Percentiles rank a stretch among this genome's conserved stretches.
These are phyloP conservation scores for Picea engelmannii DNA, from an alignment of 83 land plant species.

Conservation along the genomic window DNA sequence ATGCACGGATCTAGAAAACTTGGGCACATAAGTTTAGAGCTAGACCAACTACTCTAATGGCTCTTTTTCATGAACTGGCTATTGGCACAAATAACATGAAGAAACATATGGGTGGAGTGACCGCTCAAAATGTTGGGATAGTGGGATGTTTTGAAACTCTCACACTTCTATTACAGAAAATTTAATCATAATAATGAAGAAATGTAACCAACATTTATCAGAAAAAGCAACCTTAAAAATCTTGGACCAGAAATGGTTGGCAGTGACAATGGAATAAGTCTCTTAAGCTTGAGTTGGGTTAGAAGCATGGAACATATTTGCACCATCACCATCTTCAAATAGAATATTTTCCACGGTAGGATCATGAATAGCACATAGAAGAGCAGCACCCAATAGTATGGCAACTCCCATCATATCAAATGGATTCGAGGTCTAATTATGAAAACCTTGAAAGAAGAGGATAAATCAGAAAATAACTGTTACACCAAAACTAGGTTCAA, in stretches of 20 bases:
- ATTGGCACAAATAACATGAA: conserved; percentile 30
- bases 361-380: no score
- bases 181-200: no score
- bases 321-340: no score
- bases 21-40: conserved; percentile 22
- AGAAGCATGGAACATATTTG: conserved; percentile 28
- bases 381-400: no score
- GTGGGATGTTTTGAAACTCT: background rate
- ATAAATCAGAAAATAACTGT: conserved; percentile 19
- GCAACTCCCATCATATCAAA: no score
- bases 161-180: no score
- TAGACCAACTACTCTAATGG: conserved; percentile 24
- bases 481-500: conserved; percentile 21
- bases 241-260: conserved; percentile 1
- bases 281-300: conserved; percentile 40
- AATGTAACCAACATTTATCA: no score
- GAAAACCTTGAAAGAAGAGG: conserved; percentile 25
- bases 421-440: no score
- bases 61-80: conserved; percentile 7
- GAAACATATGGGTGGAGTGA: background rate
- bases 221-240: no score
- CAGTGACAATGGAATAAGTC: conserved; percentile 37
- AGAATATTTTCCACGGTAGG: no score
- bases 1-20: conserved; percentile 19
- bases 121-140: conserved; percentile 12